Conservation (phyloP, 768 basidiomycete species). For the Amanita polypyramis region DNA sequence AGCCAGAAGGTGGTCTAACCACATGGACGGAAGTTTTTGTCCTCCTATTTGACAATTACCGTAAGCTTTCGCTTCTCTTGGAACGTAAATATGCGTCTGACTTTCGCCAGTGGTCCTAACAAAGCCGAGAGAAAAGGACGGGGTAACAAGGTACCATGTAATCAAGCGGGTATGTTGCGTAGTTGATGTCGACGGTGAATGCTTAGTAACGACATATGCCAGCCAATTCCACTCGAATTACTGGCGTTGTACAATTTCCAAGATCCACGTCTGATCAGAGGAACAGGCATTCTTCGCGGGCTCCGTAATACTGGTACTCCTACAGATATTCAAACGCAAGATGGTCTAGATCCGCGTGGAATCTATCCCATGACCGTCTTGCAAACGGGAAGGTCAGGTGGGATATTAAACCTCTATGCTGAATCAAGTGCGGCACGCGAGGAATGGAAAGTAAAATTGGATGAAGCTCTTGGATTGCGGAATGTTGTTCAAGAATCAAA, state of each 20-base stretch:
- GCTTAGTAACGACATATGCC: constrained; percentile 8
- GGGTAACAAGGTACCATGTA: constrained; percentile 65
- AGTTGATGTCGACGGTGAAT: constrained; percentile 2
- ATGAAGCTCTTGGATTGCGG: constrained; percentile 79
- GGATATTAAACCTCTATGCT: constrained; percentile 79
- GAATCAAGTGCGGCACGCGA: constrained; percentile 63
- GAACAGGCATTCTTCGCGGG: constrained; percentile 60
- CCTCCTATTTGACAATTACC: constrained; percentile 90
- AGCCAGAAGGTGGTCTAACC: constrained; percentile 80
- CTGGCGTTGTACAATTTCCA: constrained; percentile 78
- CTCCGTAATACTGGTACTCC: constrained; percentile 31
- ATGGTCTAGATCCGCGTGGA: constrained; percentile 52
- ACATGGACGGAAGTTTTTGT: constrained; percentile 89
- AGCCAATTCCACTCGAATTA: constrained; percentile 92
- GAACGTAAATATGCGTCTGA: constrained; percentile 9
- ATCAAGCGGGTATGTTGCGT: constrained; percentile 55
- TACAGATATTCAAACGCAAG: constrained; percentile 20
- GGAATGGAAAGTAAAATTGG: constrained; percentile 87
- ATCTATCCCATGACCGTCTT: constrained; percentile 86
- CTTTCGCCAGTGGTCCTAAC: constrained; percentile 72
- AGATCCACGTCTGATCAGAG: constrained; percentile 68
- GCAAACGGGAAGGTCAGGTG: constrained; percentile 82
- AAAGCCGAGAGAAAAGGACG: constrained; percentile 73
- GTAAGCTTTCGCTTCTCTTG: constrained; percentile 32
- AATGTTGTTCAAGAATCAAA: constrained; percentile 87